Conservation (phyloP, 257 asterid genomes). For the Haberlea rhodopensis region DNA sequence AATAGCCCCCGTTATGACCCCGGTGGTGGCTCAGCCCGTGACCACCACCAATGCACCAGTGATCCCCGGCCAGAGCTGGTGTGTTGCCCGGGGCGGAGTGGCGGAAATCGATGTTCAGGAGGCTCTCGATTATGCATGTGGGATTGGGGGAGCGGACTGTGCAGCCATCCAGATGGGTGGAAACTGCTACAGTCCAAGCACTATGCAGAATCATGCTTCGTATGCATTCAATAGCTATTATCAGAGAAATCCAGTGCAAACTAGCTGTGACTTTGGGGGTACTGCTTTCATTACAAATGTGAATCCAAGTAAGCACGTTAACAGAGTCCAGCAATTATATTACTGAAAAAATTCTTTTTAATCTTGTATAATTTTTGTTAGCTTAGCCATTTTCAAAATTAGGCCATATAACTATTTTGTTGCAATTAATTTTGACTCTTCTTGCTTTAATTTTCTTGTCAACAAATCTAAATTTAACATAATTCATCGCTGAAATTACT, state of each 20-base stretch:
- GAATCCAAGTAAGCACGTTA: conserved; percentile 70
- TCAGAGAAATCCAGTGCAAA: conserved; percentile 67
- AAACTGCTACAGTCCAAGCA: conserved; percentile 64
- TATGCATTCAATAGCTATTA: conserved; percentile 81
- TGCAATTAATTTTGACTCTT: no score
- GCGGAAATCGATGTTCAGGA: conserved; percentile 50
- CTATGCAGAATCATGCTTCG: conserved; percentile 72
- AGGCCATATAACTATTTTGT: no score
- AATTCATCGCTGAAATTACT: no score
- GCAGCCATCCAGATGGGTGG: conserved; percentile 67
- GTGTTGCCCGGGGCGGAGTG: conserved; percentile 70
- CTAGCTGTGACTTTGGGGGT: conserved; percentile 93
- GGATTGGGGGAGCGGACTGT: conserved; percentile 85
- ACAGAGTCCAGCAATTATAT: no score
- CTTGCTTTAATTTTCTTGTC: no score
- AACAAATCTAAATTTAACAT: no score
- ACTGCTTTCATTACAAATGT: conserved; percentile 55
- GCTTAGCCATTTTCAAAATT: not conserved
- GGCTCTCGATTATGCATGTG: conserved; percentile 91
- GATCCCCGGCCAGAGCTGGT: conserved; percentile 74
- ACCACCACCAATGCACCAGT: conserved; percentile 40
- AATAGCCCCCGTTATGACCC: conserved; percentile 39
- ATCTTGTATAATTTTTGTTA: not conserved
- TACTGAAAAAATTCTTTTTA: no score
- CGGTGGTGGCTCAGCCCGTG: conserved; percentile 42